A percentile compares a stretch with the other conserved stretches of the same genome.
These are phyloP conservation scores for Anaeromyces robustus DNA, from an alignment of 192 early-diverging fungal species.

Conservation along the genomic window DNA sequence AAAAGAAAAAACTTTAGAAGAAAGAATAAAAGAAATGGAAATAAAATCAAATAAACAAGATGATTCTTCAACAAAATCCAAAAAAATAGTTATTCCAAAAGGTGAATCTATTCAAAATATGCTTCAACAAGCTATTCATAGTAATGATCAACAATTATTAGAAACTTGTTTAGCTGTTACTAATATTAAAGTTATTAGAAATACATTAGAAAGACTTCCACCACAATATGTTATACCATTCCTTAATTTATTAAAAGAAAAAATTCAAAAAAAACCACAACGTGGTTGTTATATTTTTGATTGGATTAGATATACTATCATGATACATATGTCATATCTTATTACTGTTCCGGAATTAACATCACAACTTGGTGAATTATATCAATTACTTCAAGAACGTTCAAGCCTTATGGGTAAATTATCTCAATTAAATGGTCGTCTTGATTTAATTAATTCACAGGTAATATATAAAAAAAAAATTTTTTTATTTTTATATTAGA, in stretches of 20 bases:
- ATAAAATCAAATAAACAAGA: background rate
- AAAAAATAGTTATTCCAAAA: background rate
- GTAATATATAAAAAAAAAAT: too few relatives aligned
- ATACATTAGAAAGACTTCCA: background rate
- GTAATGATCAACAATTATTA: background rate
- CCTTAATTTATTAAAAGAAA: background rate
- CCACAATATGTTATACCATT: background rate
- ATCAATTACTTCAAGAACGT: background rate
- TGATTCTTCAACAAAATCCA: background rate
- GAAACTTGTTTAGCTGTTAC: background rate
- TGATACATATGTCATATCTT: background rate
- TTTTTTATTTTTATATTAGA: too few relatives aligned
- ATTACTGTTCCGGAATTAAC: background rate
- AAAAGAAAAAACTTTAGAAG: background rate
- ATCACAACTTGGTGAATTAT: background rate
- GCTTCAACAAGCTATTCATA: background rate
- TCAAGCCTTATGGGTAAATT: background rate
- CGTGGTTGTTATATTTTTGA: background rate
- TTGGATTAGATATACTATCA: background rate
- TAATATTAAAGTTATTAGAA: background rate
- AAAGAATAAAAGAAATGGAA: background rate
- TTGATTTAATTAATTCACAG: background rate
- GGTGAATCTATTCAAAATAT: background rate
- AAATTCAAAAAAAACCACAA: background rate
- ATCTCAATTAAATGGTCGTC: background rate